Conservation (phyloP, 2,329 filamentous ascomycete genomes). For the Verticillium nubilum region DNA sequence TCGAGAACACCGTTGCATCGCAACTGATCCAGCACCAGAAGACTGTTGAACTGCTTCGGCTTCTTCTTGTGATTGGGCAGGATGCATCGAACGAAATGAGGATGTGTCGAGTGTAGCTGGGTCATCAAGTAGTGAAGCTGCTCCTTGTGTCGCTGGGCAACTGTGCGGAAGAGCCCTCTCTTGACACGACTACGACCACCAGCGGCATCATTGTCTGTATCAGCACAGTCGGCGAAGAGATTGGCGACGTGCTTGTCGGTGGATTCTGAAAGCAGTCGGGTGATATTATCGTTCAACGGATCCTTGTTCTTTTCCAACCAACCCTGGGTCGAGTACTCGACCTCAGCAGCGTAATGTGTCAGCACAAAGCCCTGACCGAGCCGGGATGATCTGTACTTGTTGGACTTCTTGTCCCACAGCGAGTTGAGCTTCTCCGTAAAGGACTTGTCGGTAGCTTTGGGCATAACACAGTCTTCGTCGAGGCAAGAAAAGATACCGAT, state of each 20-base stretch:
- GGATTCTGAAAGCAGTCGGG: slow-evolving; percentile 77
- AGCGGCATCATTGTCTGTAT: slow-evolving; percentile 70
- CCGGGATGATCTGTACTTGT: slow-evolving; percentile 85
- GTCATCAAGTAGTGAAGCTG: slow-evolving; percentile 95
- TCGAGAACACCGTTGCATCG: slow-evolving; percentile 99
- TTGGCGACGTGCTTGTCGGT: slow-evolving; percentile 76
- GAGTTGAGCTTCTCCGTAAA: slow-evolving; percentile 98
- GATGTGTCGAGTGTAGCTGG: slow-evolving; percentile 91
- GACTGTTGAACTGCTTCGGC: slow-evolving; percentile 85
- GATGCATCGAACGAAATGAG: slow-evolving; percentile 97
- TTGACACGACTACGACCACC: slow-evolving; percentile 77
- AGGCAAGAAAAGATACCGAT: slow-evolving; percentile 98
- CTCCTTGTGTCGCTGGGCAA: slow-evolving; percentile 95
- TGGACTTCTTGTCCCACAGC: slow-evolving; percentile 92
- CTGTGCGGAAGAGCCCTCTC: slow-evolving; percentile 93
- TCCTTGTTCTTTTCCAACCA: slow-evolving; percentile 99
- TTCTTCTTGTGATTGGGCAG: slow-evolving; percentile 97
- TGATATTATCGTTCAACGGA: slow-evolving; percentile 94
- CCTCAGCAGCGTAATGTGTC: slow-evolving; percentile 95
- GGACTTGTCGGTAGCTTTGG: slow-evolving; percentile 92
- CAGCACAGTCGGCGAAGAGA: slow-evolving; percentile 84
- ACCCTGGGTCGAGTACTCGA: slow-evolving; percentile 90
- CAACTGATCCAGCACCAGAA: slow-evolving; percentile 94
- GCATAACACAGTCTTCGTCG: slow-evolving; percentile 98
- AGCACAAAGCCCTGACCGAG: slow-evolving; percentile 90